Conservation (phyloP, 805 yeast genomes). For the Clavispora asparagi region DNA sequence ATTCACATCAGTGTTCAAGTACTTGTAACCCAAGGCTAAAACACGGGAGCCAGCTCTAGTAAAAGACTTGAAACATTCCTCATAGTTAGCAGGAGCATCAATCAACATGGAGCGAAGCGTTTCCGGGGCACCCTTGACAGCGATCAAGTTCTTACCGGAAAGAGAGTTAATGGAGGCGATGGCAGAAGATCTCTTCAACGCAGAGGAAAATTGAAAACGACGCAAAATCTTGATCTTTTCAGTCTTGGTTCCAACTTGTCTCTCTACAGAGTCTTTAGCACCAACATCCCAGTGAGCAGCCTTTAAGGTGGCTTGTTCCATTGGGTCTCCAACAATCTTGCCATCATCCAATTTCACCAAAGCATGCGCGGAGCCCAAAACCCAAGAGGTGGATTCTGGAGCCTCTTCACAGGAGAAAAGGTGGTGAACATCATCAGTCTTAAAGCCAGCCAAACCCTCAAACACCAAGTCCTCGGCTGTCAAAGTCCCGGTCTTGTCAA, state of each 20-base stretch:
- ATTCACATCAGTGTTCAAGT: conserved; percentile 47
- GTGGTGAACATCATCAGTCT: conserved; percentile 45
- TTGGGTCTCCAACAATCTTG: conserved; percentile 97
- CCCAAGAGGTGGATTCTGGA: conserved; percentile 62
- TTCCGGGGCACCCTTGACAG: conserved; percentile 98
- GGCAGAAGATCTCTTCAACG: conserved; percentile 91
- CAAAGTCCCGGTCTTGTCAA: conserved; percentile 96
- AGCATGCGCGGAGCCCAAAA: conserved; percentile 94
- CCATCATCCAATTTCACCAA: conserved; percentile 92
- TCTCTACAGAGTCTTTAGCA: conserved; percentile 63
- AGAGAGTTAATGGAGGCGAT: conserved; percentile 54
- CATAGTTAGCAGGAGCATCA: conserved; percentile 72
- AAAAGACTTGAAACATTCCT: conserved; percentile 78
- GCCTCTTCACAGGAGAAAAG: conserved; percentile 56
- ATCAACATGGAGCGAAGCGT: conserved; percentile 75
- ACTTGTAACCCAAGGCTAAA: conserved; percentile 86
- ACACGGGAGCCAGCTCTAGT: conserved; percentile 97
- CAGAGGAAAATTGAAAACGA: conserved; percentile 95
- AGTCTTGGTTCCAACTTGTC: conserved; percentile 25
- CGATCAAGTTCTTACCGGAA: conserved; percentile 54
- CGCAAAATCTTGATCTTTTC: conserved; percentile 70
- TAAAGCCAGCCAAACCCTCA: conserved; percentile 91
- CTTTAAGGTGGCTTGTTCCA: conserved; percentile 94
- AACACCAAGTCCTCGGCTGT: conserved; percentile 95
- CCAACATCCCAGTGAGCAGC: conserved; percentile 85